These are phyloP conservation scores for Fistulinella cinereoalba DNA, from an alignment of 1,284 basidiomycete genomes.

Conservation along the genomic window DNA sequence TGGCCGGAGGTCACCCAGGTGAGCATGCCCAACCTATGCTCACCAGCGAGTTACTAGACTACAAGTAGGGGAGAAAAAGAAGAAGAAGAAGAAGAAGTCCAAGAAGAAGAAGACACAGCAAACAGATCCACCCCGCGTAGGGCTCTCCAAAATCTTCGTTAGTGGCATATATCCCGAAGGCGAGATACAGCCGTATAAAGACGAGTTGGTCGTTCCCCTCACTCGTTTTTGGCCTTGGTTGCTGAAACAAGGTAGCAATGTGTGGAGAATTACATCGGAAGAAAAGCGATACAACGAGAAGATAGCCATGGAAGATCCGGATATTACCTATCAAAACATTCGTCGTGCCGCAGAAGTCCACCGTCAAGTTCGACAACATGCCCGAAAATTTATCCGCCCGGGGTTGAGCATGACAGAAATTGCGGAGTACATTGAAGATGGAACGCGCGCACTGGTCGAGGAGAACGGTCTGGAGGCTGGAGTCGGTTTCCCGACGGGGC, in stretches of 20 bases:
- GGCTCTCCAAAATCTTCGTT: slow-evolving; percentile 87
- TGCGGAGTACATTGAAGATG: slow-evolving; percentile 90
- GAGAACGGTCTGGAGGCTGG: slow-evolving; percentile 84
- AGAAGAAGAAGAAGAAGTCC: slow-evolving; percentile 92
- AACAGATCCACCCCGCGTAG: slow-evolving; percentile 91
- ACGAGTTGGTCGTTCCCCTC: slow-evolving; percentile 60
- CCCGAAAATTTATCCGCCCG: slow-evolving; percentile 81
- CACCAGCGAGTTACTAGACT: neutral
- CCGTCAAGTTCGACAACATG: slow-evolving; percentile 85
- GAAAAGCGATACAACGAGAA: slow-evolving; percentile 88
- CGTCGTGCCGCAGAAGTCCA: slow-evolving; percentile 96
- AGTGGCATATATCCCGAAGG: slow-evolving; percentile 88
- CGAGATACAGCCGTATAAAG: slow-evolving; percentile 88
- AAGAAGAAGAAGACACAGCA: slow-evolving; percentile 84
- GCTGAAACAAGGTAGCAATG: slow-evolving; percentile 53
- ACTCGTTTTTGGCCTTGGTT: neutral
- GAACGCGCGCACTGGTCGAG: slow-evolving; percentile 87
- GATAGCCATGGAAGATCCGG: slow-evolving; percentile 73
- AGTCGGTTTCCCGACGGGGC: slow-evolving; percentile 95
- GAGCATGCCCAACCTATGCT: slow-evolving; percentile 5
- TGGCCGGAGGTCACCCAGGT: slow-evolving; percentile 26
- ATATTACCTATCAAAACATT: slow-evolving; percentile 84
- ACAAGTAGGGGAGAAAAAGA: slow-evolving; percentile 70
- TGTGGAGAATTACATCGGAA: slow-evolving; percentile 85
- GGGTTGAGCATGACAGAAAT: slow-evolving; percentile 97